Percentiles rank a stretch among this genome's conserved stretches.
These are phyloP conservation scores for Botrytis porri DNA, from an alignment of 2,329 filamentous ascomycete species.

Conservation along the genomic window DNA sequence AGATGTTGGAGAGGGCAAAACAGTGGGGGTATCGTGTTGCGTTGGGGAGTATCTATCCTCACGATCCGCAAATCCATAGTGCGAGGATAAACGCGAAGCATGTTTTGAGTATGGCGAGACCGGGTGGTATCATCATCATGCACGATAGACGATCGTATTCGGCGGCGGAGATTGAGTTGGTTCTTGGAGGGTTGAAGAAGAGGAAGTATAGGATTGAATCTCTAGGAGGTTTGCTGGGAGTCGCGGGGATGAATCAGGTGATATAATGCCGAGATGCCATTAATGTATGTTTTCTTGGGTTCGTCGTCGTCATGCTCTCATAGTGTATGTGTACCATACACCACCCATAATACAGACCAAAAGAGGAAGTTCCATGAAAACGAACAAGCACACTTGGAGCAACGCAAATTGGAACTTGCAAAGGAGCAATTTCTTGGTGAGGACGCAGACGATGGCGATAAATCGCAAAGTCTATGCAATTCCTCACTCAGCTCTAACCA, in stretches of 20 bases:
- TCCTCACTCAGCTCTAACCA: not conserved
- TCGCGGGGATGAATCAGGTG: slow-evolving; percentile 17
- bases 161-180: slow-evolving; percentile 68
- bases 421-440: not conserved
- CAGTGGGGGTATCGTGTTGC: slow-evolving; percentile 67
- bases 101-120: slow-evolving; percentile 73
- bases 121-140: slow-evolving; percentile 78
- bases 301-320: not conserved
- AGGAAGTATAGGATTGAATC: slow-evolving; percentile 71
- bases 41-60: slow-evolving; percentile 83
- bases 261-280: not conserved
- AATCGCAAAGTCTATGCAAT: not conserved
- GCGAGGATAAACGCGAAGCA: slow-evolving; percentile 71
- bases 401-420: not conserved
- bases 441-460: not conserved
- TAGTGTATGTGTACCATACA: not conserved
- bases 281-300: not conserved
- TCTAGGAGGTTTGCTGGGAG: slow-evolving; percentile 61
- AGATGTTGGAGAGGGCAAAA: slow-evolving; percentile 62
- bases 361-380: not conserved
- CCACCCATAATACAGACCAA: not conserved
- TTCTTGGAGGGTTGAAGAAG: slow-evolving; percentile 67
- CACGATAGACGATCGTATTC: slow-evolving; percentile 87
- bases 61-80: slow-evolving; percentile 80
- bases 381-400: not conserved